phyloP scores from a whole-genome alignment of 164 flowering plant species.

The Liquidambar formosana region DNA sequence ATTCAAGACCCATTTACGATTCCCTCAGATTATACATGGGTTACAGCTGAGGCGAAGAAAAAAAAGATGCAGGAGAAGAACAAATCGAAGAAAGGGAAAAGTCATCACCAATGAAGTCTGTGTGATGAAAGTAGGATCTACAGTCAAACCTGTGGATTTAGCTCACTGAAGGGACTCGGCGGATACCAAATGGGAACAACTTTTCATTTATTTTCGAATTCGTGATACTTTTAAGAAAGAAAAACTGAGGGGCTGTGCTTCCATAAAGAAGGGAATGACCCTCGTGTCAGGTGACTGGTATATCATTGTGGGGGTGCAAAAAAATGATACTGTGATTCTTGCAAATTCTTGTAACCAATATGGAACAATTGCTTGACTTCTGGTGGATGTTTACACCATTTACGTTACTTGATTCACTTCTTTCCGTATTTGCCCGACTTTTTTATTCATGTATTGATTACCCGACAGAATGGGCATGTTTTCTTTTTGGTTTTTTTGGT shows the following conservation, averaged over 20 bases:
- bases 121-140: not conserved
- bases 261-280: slow-evolving; percentile 6
- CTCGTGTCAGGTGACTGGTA: slow-evolving; percentile 14
- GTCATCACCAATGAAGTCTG: slow-evolving; percentile 29
- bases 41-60: slow-evolving; percentile 80
- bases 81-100: slow-evolving; percentile 65
- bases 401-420: slow-evolving; percentile 10
- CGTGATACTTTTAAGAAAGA: slow-evolving; percentile 13
- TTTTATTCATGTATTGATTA: not conserved
- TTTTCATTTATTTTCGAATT: slow-evolving; percentile 17
- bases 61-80: slow-evolving; percentile 82
- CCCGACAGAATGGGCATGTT: not conserved
- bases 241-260: not conserved
- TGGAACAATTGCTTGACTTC: slow-evolving; percentile 10
- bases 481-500: too few relatives aligned
- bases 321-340: slow-evolving; percentile 17
- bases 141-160: too few relatives aligned
- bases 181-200: slow-evolving; percentile 14
- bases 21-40: slow-evolving; percentile 81
- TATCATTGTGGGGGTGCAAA: slow-evolving; percentile 34
- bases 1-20: slow-evolving; percentile 77
- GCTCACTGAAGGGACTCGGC: too few relatives aligned
- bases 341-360: slow-evolving; percentile 3
- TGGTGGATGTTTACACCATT: slow-evolving; percentile 8
- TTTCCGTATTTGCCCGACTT: not conserved